Evolutionary conservation across 345 rosid genomes (phyloP).

Genomic region (Populus ilicifolia): DNA sequence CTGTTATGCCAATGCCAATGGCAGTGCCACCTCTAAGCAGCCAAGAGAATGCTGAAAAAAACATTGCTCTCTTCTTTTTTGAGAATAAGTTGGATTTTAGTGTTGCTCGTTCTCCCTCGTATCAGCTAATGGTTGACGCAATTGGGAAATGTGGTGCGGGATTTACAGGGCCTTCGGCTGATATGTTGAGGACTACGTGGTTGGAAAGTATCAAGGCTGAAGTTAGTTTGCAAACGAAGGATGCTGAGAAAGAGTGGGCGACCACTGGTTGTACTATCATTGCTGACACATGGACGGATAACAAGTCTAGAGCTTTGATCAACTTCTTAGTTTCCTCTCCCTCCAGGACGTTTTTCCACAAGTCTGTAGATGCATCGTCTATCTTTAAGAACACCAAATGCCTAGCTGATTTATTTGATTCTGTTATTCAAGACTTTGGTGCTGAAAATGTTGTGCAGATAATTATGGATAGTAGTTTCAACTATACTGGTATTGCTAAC

Average conservation of each 20-base stretch:
- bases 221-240: constrained; percentile 47
- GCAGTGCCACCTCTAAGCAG: constrained; percentile 27
- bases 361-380: constrained; percentile 78
- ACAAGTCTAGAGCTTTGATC: constrained; percentile 74
- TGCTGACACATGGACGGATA: constrained; percentile 82
- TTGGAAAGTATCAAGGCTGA: constrained; percentile 63
- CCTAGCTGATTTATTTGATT: constrained; percentile 76
- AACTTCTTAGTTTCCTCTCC: constrained; percentile 84
- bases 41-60: constrained; percentile 66
- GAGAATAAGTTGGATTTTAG: constrained; percentile 73
- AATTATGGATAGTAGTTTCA: constrained; percentile 63
- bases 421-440: constrained; percentile 73
- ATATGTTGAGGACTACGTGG: constrained; percentile 56
- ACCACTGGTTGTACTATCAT: constrained; percentile 76
- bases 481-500: constrained; percentile 59
- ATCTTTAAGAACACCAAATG: constrained; percentile 64
- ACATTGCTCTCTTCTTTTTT: constrained; percentile 73
- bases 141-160: constrained; percentile 59
- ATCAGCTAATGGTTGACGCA: constrained; percentile 65
- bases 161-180: constrained; percentile 51
- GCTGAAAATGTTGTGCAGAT: constrained; percentile 78
- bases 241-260: constrained; percentile 71
- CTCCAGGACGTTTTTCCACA: constrained; percentile 70
- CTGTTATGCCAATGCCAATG: constrained; percentile 31
- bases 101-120: constrained; percentile 68